These are phyloP conservation scores for Balansia obtecta DNA, from an alignment of 2,329 filamentous ascomycete species.

Conservation along the genomic window DNA sequence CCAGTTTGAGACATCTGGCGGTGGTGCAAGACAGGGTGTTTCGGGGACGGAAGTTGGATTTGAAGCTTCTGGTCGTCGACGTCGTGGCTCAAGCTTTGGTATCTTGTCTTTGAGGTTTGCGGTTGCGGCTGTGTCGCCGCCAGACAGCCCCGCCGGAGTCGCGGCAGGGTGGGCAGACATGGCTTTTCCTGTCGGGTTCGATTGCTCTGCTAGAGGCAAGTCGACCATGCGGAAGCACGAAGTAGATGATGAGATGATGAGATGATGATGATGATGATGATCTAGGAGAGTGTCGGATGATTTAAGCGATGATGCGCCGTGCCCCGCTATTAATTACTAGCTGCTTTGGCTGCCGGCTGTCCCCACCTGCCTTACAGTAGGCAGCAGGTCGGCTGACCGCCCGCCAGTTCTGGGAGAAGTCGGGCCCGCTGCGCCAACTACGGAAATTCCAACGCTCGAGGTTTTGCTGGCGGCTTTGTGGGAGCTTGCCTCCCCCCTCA, in stretches of 20 bases:
- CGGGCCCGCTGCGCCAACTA: not conserved
- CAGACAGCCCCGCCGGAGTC: constrained; percentile 1
- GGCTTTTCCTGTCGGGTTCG: not conserved
- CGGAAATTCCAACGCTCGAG: no score
- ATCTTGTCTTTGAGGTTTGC: constrained; percentile 38
- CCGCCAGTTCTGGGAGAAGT: not conserved
- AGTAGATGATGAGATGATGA: not conserved
- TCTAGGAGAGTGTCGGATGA: not conserved
- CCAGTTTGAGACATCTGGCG: constrained; percentile 47
- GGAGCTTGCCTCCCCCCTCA: not conserved
- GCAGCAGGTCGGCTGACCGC: no score
- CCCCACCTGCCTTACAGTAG: not conserved
- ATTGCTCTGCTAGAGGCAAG: not conserved
- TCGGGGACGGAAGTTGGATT: constrained; percentile 55
- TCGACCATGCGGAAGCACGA: not conserved
- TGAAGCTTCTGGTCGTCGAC: constrained; percentile 35
- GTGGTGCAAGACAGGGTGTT: constrained; percentile 61
- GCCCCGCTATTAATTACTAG: not conserved
- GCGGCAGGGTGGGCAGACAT: constrained; percentile 15
- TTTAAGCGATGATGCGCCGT: not conserved
- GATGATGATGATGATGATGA: not conserved
- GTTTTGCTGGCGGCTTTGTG: no score
- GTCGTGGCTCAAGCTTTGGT: constrained; percentile 56
- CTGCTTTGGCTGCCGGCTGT: not conserved
- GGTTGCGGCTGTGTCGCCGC: constrained; percentile 12